These are phyloP conservation scores for Sphaceloma murrayae DNA, from an alignment of 2,329 filamentous ascomycete genomes.

Conservation along the genomic window DNA sequence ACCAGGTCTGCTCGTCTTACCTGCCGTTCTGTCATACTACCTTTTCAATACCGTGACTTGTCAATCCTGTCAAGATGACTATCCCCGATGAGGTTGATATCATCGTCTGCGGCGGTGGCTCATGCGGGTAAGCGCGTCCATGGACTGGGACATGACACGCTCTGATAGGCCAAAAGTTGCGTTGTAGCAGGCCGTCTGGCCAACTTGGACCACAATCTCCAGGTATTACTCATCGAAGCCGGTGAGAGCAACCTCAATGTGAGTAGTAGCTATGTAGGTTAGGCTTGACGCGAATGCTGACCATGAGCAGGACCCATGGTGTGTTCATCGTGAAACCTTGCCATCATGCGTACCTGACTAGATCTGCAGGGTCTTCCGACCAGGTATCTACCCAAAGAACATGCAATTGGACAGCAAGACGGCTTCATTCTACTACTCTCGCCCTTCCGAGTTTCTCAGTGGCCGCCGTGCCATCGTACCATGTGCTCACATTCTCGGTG, in stretches of 20 bases:
- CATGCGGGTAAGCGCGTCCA: conserved; percentile 44
- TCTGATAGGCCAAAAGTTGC: conserved; percentile 33
- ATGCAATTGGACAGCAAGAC: conserved; percentile 76
- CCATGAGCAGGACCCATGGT: conserved; percentile 49
- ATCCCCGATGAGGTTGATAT: conserved; percentile 73
- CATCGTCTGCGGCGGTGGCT: conserved; percentile 67
- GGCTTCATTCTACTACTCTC: conserved; percentile 70
- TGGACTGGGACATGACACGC: background rate
- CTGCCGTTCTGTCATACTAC: background rate
- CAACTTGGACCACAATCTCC: conserved; percentile 65
- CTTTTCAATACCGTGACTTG: background rate
- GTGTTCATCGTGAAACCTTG: too few relatives aligned
- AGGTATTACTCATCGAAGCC: conserved; percentile 60
- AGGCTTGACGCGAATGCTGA: background rate
- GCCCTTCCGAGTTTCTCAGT: conserved; percentile 61
- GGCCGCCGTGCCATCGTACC: conserved; percentile 66
- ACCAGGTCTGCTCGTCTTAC: conserved; percentile 5
- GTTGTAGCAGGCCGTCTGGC: conserved; percentile 51
- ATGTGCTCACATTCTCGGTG: conserved; percentile 59
- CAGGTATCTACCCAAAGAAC: conserved; percentile 65
- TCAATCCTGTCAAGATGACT: conserved; percentile 38
- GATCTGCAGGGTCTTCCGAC: conserved; percentile 55
- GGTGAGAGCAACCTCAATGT: conserved; percentile 62
- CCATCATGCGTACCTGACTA: background rate
- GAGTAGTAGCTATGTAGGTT: background rate